Conservation (phyloP, 148 eudicot genomes). For the Limonium bicolor region DNA sequence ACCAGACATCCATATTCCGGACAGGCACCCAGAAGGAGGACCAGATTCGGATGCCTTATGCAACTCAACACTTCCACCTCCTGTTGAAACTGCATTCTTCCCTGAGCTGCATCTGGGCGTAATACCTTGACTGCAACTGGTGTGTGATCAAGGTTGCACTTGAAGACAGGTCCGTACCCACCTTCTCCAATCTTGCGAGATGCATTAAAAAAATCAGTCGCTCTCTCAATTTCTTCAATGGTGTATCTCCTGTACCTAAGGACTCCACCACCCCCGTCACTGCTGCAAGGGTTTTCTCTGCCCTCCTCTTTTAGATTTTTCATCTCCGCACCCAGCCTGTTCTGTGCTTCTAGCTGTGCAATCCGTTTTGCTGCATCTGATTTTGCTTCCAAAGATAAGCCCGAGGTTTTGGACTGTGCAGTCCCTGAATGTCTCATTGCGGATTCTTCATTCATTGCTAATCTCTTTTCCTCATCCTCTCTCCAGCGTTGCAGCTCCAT, state of each 20-base stretch:
- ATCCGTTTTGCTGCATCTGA: slow-evolving; percentile 15
- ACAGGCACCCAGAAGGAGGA: slow-evolving; percentile 17
- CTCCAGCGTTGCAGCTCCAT: slow-evolving; percentile 6
- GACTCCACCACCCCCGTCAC: slow-evolving; percentile 3
- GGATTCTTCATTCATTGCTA: slow-evolving; percentile 9
- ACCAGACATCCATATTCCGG: slow-evolving; percentile 18
- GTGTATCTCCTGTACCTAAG: slow-evolving; percentile 11
- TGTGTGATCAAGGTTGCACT: slow-evolving; percentile 14
- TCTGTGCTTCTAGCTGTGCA: slow-evolving; percentile 14
- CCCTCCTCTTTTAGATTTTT: slow-evolving; percentile 6
- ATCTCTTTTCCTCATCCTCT: slow-evolving; percentile 7
- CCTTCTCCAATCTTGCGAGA: slow-evolving; percentile 16
- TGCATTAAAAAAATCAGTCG: slow-evolving; percentile 6
- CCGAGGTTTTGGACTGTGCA: slow-evolving; percentile 16
- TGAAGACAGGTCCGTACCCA: slow-evolving; percentile 16
- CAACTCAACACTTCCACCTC: slow-evolving; percentile 25
- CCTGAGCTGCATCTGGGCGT: slow-evolving; percentile 14
- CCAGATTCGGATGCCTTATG: slow-evolving; percentile 16
- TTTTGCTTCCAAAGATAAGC: slow-evolving; percentile 10
- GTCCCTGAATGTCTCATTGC: slow-evolving; percentile 21
- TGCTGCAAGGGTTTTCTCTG: slow-evolving; percentile 6
- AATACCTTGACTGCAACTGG: slow-evolving; percentile 13
- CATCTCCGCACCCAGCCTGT: slow-evolving; percentile 10
- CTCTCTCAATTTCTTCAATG: slow-evolving; percentile 14
- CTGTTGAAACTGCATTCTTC: neutral